Evolutionary conservation across 75 land plant species (phyloP), one percentile per base, ranked within the genome.

Genomic region (Sequoiadendron giganteum): DNA sequence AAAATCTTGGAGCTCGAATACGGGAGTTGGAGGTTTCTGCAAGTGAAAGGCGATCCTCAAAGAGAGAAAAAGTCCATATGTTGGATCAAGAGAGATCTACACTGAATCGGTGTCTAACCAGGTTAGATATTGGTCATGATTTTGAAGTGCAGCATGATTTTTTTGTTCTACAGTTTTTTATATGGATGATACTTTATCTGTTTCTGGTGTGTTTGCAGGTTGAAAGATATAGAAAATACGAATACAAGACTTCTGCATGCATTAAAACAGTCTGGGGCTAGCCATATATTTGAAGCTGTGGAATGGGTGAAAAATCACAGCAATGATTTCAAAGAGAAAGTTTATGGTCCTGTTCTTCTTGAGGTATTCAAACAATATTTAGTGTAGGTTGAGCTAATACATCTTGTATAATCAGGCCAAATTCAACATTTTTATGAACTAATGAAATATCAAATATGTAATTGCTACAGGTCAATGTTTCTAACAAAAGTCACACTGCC

Each of bases 261-360:
- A 21, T 88, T 98, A 47, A 89, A 87, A 61, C 90, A 89, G 15
- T 87, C 94, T 86, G 99, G 99, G 21, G 92, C 90, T 30, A 96
- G 93, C 10, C 91, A 89, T n/a, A 93, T 98, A 73, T 92, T 94
- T 95, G 99, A 95, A 39, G 99, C 99, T 78, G 93, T 95, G 88
- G 80, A 91, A 0, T 98, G 99, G 99, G 87, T 98, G 49, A 92
- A 94, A 88, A 87, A 88, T 25, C 94, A 98, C 89, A 90, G 92
- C 7, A 80, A 89, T 87, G 90, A 95, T 83, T 93, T 97, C 48
- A 94, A 88, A n/a, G 91, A 88, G 88, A 95, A 95, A 56, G 99
- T 95, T 15, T 95, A 93, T 95, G 99, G 99, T 48, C 99, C 99
- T 73, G 97, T 97, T 40, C 93, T 98, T 87, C 89, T 97, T 39